Base-by-base conservation (phyloP, 2,329 filamentous ascomycete species). In the Nigrograna mackinnonii region DNA sequence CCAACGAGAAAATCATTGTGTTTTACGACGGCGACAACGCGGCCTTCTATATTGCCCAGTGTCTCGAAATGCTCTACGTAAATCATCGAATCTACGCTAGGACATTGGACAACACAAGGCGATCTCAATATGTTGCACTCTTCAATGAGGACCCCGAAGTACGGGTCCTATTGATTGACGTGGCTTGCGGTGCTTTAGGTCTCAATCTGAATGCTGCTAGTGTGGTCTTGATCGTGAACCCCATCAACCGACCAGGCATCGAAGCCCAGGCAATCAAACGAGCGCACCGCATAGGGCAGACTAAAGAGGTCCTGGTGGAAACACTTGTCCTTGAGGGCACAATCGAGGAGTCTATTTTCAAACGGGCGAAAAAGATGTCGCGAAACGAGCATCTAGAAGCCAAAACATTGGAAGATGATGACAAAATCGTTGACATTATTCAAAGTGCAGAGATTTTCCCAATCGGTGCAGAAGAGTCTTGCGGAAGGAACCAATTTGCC, bases 211-310 rank as follows among this genome's bases (percentile, higher is more conserved):
- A 84, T 38, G 84, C 82, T 9, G 91, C 91, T 1, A 94, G 87
- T 4, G 77, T 92, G 2, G 85, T 97, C 7, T 95, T 91, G 68
- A 96, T 97, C 49, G 79, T 95, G 41, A 92, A 87, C 50, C 91
- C 92, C 0, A 89, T 95, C 11, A 86, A 94, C 63, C 87, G 91
- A 39, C 90, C 90, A 0, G 75, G 88, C 50, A 79, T 95, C 1
- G 89, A 95, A 64, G 90, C 88, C 2, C 92, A 97, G 66, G 92
- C 92, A 0, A 89, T 96, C 49, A 95, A 95, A 46, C 85, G 92
- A 60, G 90, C 88, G 0, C 87, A 95, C 52, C 80, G 92, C 11
- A 95, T 96, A 55, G 91, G 90, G 9, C 91, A 96, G 65, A 84
- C 73, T 0, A 85, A 81, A 46, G 81, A 84, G 0, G 91, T 96